Percentiles rank a stretch among this genome's conserved stretches.
These are phyloP conservation scores for Suillus lakei DNA, from an alignment of 768 basidiomycete genomes.

Conservation along the genomic window DNA sequence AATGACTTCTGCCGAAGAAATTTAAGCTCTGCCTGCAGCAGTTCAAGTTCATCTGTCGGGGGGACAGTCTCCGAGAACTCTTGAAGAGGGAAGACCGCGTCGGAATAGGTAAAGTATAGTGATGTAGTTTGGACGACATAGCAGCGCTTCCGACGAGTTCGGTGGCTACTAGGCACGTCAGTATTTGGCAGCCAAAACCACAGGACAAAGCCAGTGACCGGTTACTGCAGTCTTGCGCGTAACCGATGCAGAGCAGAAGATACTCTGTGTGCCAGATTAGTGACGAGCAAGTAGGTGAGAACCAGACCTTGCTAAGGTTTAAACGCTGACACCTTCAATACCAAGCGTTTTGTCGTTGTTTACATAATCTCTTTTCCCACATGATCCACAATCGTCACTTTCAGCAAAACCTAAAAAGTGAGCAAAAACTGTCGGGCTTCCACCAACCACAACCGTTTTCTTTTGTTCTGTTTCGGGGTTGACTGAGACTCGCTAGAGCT, in stretches of 20 bases:
- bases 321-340: conserved; percentile 31
- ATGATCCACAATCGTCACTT: conserved; percentile 9
- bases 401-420: background rate
- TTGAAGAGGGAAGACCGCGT: conserved; percentile 67
- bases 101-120: conserved; percentile 51
- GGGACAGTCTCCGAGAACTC: conserved; percentile 69
- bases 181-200: conserved; percentile 16
- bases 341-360: conserved; percentile 29
- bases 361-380: conserved; percentile 34
- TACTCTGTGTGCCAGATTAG: conserved; percentile 21
- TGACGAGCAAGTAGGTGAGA: conserved; percentile 26
- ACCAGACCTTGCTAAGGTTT: conserved; percentile 26
- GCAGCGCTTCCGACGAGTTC: conserved; percentile 28
- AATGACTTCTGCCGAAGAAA: conserved; percentile 55
- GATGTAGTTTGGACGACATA: conserved; percentile 68
- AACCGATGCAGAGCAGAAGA: conserved; percentile 19
- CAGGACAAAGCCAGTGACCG: conserved; percentile 15
- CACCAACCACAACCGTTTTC: no score
- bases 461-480: background rate
- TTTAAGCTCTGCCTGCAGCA: conserved; percentile 64
- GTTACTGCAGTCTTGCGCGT: conserved; percentile 19
- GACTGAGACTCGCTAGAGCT: background rate
- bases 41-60: conserved; percentile 71
- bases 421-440: no score
- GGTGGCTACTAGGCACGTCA: conserved; percentile 14